These are phyloP conservation scores for Gypsophila paniculata DNA, from an alignment of 179 eudicot genomes.

Conservation along the genomic window DNA sequence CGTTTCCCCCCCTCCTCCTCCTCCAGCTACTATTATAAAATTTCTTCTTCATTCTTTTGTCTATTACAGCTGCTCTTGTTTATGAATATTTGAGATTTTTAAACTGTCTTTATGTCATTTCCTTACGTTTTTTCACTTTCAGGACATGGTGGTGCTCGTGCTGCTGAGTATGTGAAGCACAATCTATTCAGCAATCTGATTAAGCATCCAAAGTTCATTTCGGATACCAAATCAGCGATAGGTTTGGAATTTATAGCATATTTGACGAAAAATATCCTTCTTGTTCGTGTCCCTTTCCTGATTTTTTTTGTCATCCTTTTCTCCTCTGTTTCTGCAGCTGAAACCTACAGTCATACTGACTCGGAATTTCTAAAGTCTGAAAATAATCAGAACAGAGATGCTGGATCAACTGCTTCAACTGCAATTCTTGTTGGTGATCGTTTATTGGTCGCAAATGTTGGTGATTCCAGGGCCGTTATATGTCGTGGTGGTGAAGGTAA, in stretches of 20 bases:
- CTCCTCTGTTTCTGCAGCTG: conserved; percentile 49
- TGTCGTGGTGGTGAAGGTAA: conserved; percentile 89
- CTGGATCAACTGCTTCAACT: conserved; percentile 98
- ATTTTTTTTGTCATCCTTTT: neutral
- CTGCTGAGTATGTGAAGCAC: conserved; percentile 94
- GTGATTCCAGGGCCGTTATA: conserved; percentile 97
- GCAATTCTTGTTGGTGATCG: conserved; percentile 98
- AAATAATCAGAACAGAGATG: conserved; percentile 80
- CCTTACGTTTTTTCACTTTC: conserved; percentile 16
- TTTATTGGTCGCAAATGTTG: conserved; percentile 91
- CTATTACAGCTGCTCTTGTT: neutral
- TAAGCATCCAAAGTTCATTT: conserved; percentile 88
- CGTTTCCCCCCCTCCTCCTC: neutral
- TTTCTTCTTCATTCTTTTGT: neutral
- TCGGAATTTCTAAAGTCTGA: conserved; percentile 89
- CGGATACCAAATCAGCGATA: conserved; percentile 96
- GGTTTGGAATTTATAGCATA: conserved; percentile 36
- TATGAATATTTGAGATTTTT: neutral
- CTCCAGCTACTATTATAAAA: too few relatives aligned
- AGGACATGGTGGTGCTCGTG: conserved; percentile 99
- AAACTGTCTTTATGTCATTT: neutral
- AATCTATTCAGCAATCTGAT: conserved; percentile 91
- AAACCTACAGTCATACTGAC: conserved; percentile 86
- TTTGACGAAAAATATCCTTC: neutral
- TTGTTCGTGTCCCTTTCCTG: neutral